Conservation (phyloP, 2,329 filamentous ascomycete species). For the Penicillium brevicompactum region DNA sequence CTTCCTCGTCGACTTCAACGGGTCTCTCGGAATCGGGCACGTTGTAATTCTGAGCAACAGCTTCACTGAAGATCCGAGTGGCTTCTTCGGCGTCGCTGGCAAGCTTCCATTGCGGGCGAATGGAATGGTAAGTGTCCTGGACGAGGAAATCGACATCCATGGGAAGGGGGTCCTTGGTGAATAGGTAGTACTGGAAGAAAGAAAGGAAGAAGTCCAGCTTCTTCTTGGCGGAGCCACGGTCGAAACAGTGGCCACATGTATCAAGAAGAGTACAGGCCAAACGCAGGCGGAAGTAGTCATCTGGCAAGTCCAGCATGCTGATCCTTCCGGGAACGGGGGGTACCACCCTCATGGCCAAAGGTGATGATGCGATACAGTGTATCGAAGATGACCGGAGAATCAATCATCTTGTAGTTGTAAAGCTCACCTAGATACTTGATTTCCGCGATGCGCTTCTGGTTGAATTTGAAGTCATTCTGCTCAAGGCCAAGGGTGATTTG, state of each 20-base stretch:
- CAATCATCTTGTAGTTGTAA: slow-evolving; percentile 96
- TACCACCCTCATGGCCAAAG: slow-evolving; percentile 82
- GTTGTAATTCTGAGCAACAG: slow-evolving; percentile 89
- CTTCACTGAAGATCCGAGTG: slow-evolving; percentile 77
- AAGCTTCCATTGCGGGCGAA: slow-evolving; percentile 91
- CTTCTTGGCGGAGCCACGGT: slow-evolving; percentile 89
- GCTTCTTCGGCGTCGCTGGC: slow-evolving; percentile 81
- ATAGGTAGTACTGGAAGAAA: slow-evolving; percentile 93
- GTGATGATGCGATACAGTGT: slow-evolving; percentile 92
- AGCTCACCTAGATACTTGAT: slow-evolving; percentile 95
- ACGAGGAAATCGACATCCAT: slow-evolving; percentile 98
- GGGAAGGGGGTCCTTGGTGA: slow-evolving; percentile 82
- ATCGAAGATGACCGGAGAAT: slow-evolving; percentile 94
- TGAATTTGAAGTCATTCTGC: slow-evolving; percentile 96
- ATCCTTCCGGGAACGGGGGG: slow-evolving; percentile 77
- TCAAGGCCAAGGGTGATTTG: slow-evolving; percentile 85
- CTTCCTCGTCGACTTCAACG: slow-evolving; percentile 74
- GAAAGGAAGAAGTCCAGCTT: slow-evolving; percentile 97
- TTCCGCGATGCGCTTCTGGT: slow-evolving; percentile 90
- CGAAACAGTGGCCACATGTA: slow-evolving; percentile 95
- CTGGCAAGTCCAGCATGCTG: slow-evolving; percentile 80
- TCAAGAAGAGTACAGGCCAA: slow-evolving; percentile 87
- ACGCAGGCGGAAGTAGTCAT: slow-evolving; percentile 95
- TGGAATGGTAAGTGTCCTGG: slow-evolving; percentile 83
- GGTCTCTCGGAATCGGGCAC: slow-evolving; percentile 70